A percentile compares a stretch with the other conserved stretches of the same genome.
Evolutionary conservation across 768 basidiomycete genomes (phyloP).

Genomic region (Tulasnella calospora): DNA sequence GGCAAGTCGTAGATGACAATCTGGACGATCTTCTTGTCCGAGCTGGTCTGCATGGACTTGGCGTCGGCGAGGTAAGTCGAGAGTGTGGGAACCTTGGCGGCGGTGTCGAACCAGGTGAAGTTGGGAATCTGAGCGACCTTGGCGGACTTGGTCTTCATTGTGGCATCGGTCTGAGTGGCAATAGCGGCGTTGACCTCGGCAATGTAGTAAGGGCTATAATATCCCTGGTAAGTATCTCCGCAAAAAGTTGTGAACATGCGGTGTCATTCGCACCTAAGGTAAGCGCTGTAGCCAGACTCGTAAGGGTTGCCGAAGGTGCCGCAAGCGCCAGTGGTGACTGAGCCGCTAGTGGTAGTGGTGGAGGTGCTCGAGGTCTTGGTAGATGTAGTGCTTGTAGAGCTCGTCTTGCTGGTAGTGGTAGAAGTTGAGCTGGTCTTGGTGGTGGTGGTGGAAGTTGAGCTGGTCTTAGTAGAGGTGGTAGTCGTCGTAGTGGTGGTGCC

Average conservation of each 20-base stretch:
- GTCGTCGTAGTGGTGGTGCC: conserved; percentile 23
- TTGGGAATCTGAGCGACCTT: conserved; percentile 55
- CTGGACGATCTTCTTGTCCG: conserved; percentile 44
- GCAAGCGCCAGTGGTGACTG: conserved; percentile 35
- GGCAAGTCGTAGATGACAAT: conserved; percentile 52
- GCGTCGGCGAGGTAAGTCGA: conserved; percentile 61
- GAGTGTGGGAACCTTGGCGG: conserved; percentile 52
- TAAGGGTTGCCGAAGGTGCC: conserved; percentile 52
- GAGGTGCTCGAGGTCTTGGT: conserved; percentile 27
- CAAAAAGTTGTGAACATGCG: too few species aligned
- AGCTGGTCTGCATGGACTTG: conserved; percentile 40
- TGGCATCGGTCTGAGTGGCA: conserved; percentile 47
- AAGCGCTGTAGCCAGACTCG: conserved; percentile 26
- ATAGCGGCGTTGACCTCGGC: conserved; percentile 51
- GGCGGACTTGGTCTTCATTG: conserved; percentile 48
- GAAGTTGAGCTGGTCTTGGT: conserved; percentile 20
- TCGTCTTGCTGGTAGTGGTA: too few species aligned
- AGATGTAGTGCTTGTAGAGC: not conserved
- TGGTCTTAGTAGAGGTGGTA: conserved; percentile 25
- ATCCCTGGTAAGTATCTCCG: too few species aligned
- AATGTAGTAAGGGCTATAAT: conserved; percentile 47
- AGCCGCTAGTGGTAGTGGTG: conserved; percentile 32
- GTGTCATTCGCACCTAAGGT: not conserved
- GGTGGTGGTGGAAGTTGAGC: too few species aligned
- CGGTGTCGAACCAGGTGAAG: conserved; percentile 58